These are phyloP conservation scores for Teunomyces funiuensis DNA, from an alignment of 805 yeast species.

Conservation along the genomic window DNA sequence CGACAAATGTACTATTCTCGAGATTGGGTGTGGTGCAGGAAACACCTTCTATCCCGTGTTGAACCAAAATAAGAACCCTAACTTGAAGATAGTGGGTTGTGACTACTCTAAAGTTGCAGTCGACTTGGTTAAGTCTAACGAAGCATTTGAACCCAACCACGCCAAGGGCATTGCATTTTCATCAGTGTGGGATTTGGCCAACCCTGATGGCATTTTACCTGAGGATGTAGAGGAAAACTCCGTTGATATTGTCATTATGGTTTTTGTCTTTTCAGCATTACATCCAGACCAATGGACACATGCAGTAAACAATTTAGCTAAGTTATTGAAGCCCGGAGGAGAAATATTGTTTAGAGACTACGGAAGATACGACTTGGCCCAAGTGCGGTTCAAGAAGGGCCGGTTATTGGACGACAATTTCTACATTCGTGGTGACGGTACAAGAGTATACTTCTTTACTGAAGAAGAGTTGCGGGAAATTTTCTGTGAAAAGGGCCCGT, in stretches of 20 bases:
- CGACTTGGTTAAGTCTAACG: slow-evolving; percentile 70
- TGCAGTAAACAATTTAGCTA: slow-evolving; percentile 70
- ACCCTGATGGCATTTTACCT: slow-evolving; percentile 70
- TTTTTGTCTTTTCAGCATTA: slow-evolving; percentile 90
- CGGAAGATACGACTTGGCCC: slow-evolving; percentile 95
- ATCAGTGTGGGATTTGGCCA: slow-evolving; percentile 93
- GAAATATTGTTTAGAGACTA: slow-evolving; percentile 86
- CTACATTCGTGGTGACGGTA: slow-evolving; percentile 96
- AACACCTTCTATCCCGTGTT: slow-evolving; percentile 92
- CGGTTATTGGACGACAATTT: slow-evolving; percentile 88
- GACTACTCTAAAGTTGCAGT: slow-evolving; percentile 91
- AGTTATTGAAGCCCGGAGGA: slow-evolving; percentile 90
- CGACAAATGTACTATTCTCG: slow-evolving; percentile 74
- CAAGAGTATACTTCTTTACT: slow-evolving; percentile 94
- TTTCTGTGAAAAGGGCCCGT: slow-evolving; percentile 51
- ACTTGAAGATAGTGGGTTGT: slow-evolving; percentile 73
- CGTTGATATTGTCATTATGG: slow-evolving; percentile 90
- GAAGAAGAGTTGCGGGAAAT: slow-evolving; percentile 84
- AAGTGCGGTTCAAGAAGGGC: slow-evolving; percentile 86
- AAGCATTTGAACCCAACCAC: slow-evolving; percentile 54
- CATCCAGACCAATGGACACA: slow-evolving; percentile 88
- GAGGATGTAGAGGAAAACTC: slow-evolving; percentile 79
- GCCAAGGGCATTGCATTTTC: slow-evolving; percentile 61
- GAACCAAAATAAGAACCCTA: slow-evolving; percentile 76
- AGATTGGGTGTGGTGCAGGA: slow-evolving; percentile 98